phyloP scores from a whole-genome alignment of 345 rosid species.

The Arabidopsis arenosa region DNA sequence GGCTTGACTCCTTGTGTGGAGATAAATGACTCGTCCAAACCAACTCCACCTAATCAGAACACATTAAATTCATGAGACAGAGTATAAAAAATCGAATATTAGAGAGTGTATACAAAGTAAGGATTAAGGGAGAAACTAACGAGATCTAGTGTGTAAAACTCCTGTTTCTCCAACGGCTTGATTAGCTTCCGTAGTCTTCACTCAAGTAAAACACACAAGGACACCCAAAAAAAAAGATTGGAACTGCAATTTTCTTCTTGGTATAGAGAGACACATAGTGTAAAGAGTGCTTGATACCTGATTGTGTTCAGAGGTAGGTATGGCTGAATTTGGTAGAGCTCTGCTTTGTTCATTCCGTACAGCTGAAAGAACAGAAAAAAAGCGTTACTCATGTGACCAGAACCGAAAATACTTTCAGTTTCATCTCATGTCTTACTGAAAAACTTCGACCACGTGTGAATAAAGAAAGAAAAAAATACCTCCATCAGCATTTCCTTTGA shows the following conservation, averaged over 20 bases:
- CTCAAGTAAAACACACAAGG: conserved; percentile 34
- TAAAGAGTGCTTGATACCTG: conserved; percentile 39
- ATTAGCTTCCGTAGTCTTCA: conserved; percentile 40
- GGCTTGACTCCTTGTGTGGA: conserved; percentile 35
- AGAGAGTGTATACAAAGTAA: conserved; percentile 16
- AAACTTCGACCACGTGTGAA: conserved; percentile 20
- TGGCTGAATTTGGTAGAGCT: conserved; percentile 29
- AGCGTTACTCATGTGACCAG: conserved; percentile 16
- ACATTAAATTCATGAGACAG: conserved; percentile 10
- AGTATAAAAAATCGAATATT: background rate
- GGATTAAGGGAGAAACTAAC: conserved; percentile 32
- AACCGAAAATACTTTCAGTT: conserved; percentile 19
- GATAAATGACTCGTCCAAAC: conserved; percentile 32
- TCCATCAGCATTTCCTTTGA: conserved; percentile 34
- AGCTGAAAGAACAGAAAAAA: conserved; percentile 35
- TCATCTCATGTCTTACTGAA: conserved; percentile 30
- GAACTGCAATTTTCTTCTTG: conserved; percentile 14
- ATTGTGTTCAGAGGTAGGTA: conserved; percentile 36
- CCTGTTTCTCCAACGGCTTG: conserved; percentile 35
- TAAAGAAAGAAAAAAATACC: conserved; percentile 24
- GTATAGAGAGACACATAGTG: conserved; percentile 8
- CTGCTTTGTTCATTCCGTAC: conserved; percentile 36
- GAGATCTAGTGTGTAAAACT: conserved; percentile 36
- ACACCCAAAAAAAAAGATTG: background rate
- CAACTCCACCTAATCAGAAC: conserved; percentile 36